phyloP scores from a whole-genome alignment of 805 yeast species.

The Henningerozyma blattae region DNA sequence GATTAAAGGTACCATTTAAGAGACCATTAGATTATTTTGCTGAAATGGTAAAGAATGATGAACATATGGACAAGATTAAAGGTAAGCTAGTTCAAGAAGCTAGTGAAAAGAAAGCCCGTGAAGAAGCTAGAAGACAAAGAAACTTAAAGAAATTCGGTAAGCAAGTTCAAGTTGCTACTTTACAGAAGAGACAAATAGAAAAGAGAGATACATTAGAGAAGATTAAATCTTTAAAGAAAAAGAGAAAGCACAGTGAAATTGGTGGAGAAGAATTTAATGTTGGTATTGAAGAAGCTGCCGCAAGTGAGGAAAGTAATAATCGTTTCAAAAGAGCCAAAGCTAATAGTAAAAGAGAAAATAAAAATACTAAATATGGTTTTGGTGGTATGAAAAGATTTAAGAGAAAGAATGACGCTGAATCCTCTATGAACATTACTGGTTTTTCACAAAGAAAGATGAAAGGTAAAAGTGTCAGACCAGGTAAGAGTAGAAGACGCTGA shows the following conservation, averaged over 20 bases:
- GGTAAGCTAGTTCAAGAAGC: constrained; percentile 68
- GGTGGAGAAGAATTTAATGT: constrained; percentile 51
- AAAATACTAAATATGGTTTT: constrained; percentile 59
- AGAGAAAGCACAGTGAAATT: constrained; percentile 69
- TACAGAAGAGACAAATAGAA: constrained; percentile 87
- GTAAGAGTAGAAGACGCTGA: constrained; percentile 36
- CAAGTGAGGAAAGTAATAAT: constrained; percentile 19
- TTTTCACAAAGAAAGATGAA: constrained; percentile 45
- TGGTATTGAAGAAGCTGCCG: constrained; percentile 76
- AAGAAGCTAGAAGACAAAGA: constrained; percentile 90
- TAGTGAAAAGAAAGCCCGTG: constrained; percentile 76
- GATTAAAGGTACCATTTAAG: constrained; percentile 73
- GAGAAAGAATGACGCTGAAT: constrained; percentile 61
- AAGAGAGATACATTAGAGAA: constrained; percentile 83
- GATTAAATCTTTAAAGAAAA: constrained; percentile 82
- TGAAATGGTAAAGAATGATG: constrained; percentile 96
- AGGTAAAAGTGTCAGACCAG: constrained; percentile 37
- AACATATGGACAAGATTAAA: constrained; percentile 93
- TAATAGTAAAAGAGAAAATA: constrained; percentile 55
- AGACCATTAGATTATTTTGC: constrained; percentile 96
- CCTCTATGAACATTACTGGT: constrained; percentile 53
- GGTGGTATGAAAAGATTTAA: constrained; percentile 71
- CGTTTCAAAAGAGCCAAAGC: constrained; percentile 29
- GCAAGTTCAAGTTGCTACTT: constrained; percentile 87
- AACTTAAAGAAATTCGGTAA: constrained; percentile 93